A percentile compares a stretch with the other conserved stretches of the same genome.
Evolutionary conservation across 176 grass and related monocot genomes (phyloP).

Genomic region (Aegilops speltoides): DNA sequence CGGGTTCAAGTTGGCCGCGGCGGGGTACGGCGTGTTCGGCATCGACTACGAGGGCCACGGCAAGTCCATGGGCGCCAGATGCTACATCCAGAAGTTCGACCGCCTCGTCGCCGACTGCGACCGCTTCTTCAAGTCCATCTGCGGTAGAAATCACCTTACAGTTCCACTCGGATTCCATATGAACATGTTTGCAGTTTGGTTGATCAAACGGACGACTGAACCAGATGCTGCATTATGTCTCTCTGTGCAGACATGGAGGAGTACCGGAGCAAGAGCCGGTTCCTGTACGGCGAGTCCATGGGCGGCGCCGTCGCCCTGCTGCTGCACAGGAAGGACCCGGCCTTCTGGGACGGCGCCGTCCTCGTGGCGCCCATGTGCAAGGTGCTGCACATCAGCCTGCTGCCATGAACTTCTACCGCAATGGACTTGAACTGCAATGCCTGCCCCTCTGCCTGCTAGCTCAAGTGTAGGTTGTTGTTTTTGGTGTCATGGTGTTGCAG

Average conservation of each 20-base stretch:
- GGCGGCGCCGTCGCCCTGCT: constrained; percentile 71
- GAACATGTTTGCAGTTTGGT: not conserved
- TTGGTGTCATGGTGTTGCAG: constrained; percentile 23
- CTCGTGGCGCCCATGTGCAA: constrained; percentile 94
- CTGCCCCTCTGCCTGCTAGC: not conserved
- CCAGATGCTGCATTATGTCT: not conserved
- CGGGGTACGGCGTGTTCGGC: constrained; percentile 71
- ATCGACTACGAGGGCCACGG: constrained; percentile 90
- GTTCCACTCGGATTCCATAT: not conserved
- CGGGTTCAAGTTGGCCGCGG: constrained; percentile 51
- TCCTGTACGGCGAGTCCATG: constrained; percentile 95
- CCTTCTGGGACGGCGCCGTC: constrained; percentile 83
- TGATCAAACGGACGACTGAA: not conserved
- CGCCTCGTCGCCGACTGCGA: constrained; percentile 64
- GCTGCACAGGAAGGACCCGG: constrained; percentile 72
- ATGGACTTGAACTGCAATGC: not conserved
- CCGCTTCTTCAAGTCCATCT: constrained; percentile 78
- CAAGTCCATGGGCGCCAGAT: constrained; percentile 66
- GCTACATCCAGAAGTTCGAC: constrained; percentile 83
- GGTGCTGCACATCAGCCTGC: constrained; percentile 40
- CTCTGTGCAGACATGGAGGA: constrained; percentile 44
- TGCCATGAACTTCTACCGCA: not conserved
- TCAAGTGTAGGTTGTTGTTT: not conserved
- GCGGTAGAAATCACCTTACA: constrained; percentile 36
- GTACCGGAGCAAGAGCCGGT: constrained; percentile 66